Conservation (phyloP, 2,329 filamentous ascomycete species). For the Ascochyta lentis region DNA sequence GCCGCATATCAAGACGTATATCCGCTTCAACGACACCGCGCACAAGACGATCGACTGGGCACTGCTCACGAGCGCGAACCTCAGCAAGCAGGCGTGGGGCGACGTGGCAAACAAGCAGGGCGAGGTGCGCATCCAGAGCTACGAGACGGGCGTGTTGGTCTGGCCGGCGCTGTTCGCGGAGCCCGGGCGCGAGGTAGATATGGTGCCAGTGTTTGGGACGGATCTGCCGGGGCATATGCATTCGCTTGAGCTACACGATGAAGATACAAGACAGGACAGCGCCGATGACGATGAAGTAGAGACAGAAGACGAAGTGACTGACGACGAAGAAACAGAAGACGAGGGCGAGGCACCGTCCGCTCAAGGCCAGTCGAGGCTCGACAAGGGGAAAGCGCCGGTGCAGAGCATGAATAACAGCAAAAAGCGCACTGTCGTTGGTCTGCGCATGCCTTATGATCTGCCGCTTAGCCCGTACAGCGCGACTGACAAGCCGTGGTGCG, state of each 20-base stretch:
- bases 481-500: conserved; percentile 78
- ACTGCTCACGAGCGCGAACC: conserved; percentile 85
- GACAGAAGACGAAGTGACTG: neutral
- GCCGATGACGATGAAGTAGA: conserved; percentile 20
- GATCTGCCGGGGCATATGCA: conserved; percentile 57
- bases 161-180: conserved; percentile 69
- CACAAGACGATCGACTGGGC: conserved; percentile 76
- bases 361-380: neutral
- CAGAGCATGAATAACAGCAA: conserved; percentile 5
- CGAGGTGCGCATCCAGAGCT: conserved; percentile 76
- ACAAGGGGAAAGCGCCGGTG: neutral
- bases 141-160: conserved; percentile 82
- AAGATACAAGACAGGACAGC: neutral
- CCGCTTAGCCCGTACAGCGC: conserved; percentile 71
- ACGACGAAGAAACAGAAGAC: neutral
- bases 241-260: neutral
- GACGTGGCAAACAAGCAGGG: conserved; percentile 63
- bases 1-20: conserved; percentile 90
- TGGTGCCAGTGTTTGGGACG: conserved; percentile 72
- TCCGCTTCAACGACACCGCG: conserved; percentile 63
- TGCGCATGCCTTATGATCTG: conserved; percentile 83
- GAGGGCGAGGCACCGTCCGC: neutral
- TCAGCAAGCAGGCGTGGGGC: conserved; percentile 91
- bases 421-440: conserved; percentile 60
- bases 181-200: conserved; percentile 49